Evolutionary conservation across 345 rosid genomes (phyloP), one percentile per base, ranked within the genome.

Genomic region (Hibiscus syriacus): DNA sequence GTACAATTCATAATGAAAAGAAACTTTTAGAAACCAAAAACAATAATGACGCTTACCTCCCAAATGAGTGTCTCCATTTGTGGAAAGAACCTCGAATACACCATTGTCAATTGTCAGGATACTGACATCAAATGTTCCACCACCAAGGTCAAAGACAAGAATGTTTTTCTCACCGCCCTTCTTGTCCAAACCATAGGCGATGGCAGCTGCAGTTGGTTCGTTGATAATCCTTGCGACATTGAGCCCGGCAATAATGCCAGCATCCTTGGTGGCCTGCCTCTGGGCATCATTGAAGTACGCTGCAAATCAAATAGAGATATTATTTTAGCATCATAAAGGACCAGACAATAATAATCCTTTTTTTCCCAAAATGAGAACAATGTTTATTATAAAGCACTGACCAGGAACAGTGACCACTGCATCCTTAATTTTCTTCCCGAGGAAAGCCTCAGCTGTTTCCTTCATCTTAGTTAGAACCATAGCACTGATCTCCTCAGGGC

Each of bases 361-460:
- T 29, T 38, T 38, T 20, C 23, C 26, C 7, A 2, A 29, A 30
- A 17, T 38, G 3, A 25, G n/a, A n/a, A 13, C 20, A 4, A 0
- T 23, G 34, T 1, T 62, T 62, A 52, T 41, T 22, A 2, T 5
- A 26, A 38, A 20, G 30, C 63, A 80, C 84, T 79, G 13, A 90
- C 98, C 98, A 53, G 98, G 98, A 80, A 93, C 98, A 55, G 98
- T 93, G 73, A 93, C 97, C 48, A 93, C 98, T 14, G 97, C 98
- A 71, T 92, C 98, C 86, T 86, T 92, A 70, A 92, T 92, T 75
- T 90, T 90, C 87, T 92, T 92, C 16, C 98, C 98, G 64, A 92
- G 94, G 89, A 84, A 92, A 8, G 98, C 96, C 70, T 92, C 97
- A 0, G 98, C 98, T 12, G 98, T 92, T 81, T 92, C 98, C 86